phyloP scores from a whole-genome alignment of 2,329 filamentous ascomycete genomes.

The Curvularia hawaiiensis region DNA sequence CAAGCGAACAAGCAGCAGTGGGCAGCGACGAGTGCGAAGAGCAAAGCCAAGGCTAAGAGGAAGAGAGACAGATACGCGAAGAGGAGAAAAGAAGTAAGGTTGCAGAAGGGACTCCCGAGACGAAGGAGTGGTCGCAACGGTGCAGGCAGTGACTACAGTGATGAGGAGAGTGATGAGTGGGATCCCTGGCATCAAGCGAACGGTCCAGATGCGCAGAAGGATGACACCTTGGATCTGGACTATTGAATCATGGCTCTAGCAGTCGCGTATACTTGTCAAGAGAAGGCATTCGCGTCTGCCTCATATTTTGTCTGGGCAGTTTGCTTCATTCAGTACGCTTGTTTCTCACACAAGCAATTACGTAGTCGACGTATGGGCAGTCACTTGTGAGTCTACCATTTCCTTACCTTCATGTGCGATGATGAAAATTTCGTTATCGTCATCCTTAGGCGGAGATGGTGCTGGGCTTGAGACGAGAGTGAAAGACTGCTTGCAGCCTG shows the following conservation, averaged over 20 bases:
- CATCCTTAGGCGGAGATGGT: slow-evolving; percentile 87
- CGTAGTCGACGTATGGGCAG: neutral
- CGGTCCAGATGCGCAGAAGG: slow-evolving; percentile 51
- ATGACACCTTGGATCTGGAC: slow-evolving; percentile 52
- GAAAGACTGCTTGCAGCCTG: slow-evolving; percentile 27
- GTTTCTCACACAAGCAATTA: neutral
- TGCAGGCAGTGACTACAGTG: slow-evolving; percentile 25
- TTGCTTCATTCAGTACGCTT: neutral
- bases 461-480: slow-evolving; percentile 29
- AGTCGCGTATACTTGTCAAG: neutral
- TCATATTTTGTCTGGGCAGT: too few species aligned
- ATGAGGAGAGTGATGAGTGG: slow-evolving; percentile 47
- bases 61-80: slow-evolving; percentile 32
- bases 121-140: slow-evolving; percentile 13
- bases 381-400: slow-evolving; percentile 16
- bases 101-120: slow-evolving; percentile 19
- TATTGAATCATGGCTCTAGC: slow-evolving; percentile 45
- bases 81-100: slow-evolving; percentile 30
- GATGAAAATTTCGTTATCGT: slow-evolving; percentile 91
- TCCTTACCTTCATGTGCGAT: slow-evolving; percentile 50
- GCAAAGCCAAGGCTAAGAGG: slow-evolving; percentile 33
- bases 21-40: slow-evolving; percentile 32
- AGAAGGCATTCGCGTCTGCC: neutral
- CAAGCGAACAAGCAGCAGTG: slow-evolving; percentile 34
- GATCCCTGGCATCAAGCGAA: slow-evolving; percentile 53